Base-by-base conservation (phyloP, 768 basidiomycete species). In the Pulveroboletus frians region DNA sequence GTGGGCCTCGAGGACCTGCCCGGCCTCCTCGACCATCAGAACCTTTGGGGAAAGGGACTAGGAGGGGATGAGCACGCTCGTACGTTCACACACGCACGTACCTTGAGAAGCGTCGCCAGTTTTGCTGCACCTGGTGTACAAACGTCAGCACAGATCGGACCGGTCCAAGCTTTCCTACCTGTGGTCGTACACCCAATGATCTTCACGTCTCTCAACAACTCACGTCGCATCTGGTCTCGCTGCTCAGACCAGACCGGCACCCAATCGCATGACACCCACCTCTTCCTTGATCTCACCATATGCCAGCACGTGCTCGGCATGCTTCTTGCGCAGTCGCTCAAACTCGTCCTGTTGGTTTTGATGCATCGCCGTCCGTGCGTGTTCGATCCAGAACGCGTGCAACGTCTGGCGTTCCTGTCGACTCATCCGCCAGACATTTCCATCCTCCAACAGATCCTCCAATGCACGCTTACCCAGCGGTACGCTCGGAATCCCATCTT, bases 1-100 rank as follows among this genome's bases (percentile, higher is more conserved):
- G 53, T 90, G 88, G 3, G 88, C 83, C 65, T 90, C 88, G 26
- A 90, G 73, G 2, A 89, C 84, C 65, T 91, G 88, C 0, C 88
- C 88, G 0, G 88, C 88, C 61, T 90, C 88, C 63, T 91, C 87
- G 0, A 90, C 83, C 41, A 90, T 67, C 40, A 88, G 60, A 0
- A 88, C 77, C 29, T 73, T 75, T 0, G 86, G 86, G 5, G 60
- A 68, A 5, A 88, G 59, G 13, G 77, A 76, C 84, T 86, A 9
- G 18, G 11, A 26, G 47, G 29, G 13, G 14, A 14, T 37, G 3
- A 53, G 46, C 50, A n/a, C 44, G 36, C n/a, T 5, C 49, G 23
- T 30, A 10, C 5, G 39, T n/a, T 18, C 1, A 2, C 7, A 9
- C 11, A 15, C 17, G n/a, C 0, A 56, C 67, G 30, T 36, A 82